phyloP scores from a whole-genome alignment of 352 stramenopile genomes.

The Phytopythium aichiense region DNA sequence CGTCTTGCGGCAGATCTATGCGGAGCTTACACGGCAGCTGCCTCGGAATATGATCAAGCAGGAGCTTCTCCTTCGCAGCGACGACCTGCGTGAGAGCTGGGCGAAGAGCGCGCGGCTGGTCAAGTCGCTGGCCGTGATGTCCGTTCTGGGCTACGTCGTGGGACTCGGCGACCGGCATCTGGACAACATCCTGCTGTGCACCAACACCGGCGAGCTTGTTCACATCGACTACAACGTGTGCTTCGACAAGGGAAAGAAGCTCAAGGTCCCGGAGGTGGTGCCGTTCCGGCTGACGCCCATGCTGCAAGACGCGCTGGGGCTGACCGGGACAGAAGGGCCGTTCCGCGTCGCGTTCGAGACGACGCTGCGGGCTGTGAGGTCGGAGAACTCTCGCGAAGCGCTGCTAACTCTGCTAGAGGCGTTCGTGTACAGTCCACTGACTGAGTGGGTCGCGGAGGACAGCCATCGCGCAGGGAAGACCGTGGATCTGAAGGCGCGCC shows the following conservation, averaged over 20 bases:
- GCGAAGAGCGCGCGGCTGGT: slow-evolving; percentile 49
- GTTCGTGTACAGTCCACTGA: slow-evolving; percentile 84
- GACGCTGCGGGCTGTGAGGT: slow-evolving; percentile 65
- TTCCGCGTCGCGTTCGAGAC: slow-evolving; percentile 74
- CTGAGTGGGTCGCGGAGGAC: slow-evolving; percentile 65
- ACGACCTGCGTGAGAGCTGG: slow-evolving; percentile 63
- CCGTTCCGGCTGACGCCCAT: slow-evolving; percentile 88
- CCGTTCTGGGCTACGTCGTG: slow-evolving; percentile 84
- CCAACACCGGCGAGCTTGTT: slow-evolving; percentile 73
- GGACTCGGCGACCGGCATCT: slow-evolving; percentile 90
- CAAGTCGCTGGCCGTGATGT: slow-evolving; percentile 85
- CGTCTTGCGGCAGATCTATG: slow-evolving; percentile 62
- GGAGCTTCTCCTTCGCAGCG: slow-evolving; percentile 49
- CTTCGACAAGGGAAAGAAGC: slow-evolving; percentile 85
- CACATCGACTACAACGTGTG: slow-evolving; percentile 94
- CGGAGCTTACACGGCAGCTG: slow-evolving; percentile 58
- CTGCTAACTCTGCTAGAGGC: slow-evolving; percentile 75
- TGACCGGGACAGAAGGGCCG: slow-evolving; percentile 68
- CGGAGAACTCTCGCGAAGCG: slow-evolving; percentile 56
- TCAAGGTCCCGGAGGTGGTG: slow-evolving; percentile 89
- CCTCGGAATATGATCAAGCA: slow-evolving; percentile 63
- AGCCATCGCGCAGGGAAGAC: slow-evolving; percentile 22
- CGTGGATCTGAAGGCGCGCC: slow-evolving; percentile 54
- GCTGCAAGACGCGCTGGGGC: slow-evolving; percentile 67
- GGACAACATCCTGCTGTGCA: slow-evolving; percentile 89